Conservation (phyloP, 257 asterid species). For the Apocynum venetum region DNA sequence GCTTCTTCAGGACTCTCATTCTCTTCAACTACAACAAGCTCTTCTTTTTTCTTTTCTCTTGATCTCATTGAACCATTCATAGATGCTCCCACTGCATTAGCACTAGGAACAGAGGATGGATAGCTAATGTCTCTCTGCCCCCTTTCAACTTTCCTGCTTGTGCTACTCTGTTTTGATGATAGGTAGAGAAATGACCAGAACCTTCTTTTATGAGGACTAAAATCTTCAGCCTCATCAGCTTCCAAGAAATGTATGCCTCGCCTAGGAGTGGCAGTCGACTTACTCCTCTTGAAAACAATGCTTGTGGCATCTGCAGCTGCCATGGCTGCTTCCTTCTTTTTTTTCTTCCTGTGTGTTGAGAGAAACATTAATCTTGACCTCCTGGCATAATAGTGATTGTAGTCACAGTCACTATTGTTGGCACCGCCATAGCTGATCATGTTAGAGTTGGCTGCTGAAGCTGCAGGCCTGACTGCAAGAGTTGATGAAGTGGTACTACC, state of each 20-base stretch:
- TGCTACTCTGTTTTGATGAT: slow-evolving; percentile 51
- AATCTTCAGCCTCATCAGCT: slow-evolving; percentile 39
- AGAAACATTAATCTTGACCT: slow-evolving; percentile 62
- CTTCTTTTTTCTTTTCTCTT: slow-evolving; percentile 55
- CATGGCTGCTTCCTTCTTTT: slow-evolving; percentile 38
- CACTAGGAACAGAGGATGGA: slow-evolving; percentile 28
- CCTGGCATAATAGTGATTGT: slow-evolving; percentile 25
- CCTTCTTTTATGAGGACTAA: slow-evolving; percentile 46
- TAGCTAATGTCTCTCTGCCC: slow-evolving; percentile 37
- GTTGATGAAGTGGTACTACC: slow-evolving; percentile 20
- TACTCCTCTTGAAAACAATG: slow-evolving; percentile 77
- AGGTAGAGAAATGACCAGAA: slow-evolving; percentile 87
- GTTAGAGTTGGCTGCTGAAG: slow-evolving; percentile 18
- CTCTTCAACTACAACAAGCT: slow-evolving; percentile 57
- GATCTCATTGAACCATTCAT: slow-evolving; percentile 21
- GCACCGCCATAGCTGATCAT: slow-evolving; percentile 4
- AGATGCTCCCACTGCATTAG: slow-evolving; percentile 4
- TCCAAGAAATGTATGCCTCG: slow-evolving; percentile 55
- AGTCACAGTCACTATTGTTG: slow-evolving; percentile 1
- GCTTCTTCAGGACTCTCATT: slow-evolving; percentile 59
- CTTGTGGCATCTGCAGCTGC: slow-evolving; percentile 25
- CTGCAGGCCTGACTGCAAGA: slow-evolving; percentile 29
- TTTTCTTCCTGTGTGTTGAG: slow-evolving; percentile 48
- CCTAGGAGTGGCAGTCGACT: slow-evolving; percentile 61
- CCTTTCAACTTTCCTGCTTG: slow-evolving; percentile 35